Evolutionary conservation across 129 eudicot species (phyloP), one percentile per base, ranked within the genome.

Genomic region (Lonicera japonica): DNA sequence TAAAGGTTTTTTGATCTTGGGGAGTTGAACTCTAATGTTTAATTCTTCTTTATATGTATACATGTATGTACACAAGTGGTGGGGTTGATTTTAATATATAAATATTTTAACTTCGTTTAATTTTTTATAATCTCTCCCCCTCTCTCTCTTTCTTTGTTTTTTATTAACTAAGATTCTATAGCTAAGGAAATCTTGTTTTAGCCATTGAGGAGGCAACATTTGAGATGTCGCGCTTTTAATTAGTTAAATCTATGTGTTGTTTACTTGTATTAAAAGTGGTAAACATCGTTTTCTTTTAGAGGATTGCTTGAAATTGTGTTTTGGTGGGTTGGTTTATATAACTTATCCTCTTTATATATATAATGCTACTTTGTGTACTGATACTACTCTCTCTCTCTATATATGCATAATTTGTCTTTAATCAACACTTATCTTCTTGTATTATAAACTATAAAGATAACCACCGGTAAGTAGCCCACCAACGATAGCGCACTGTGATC

Each of bases 301-400:
- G 36, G 36, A 6, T 19, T 64, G 51, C 50, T 29, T 29, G 64
- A 70, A 64, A 51, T 57, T 60, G 55, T 46, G 66, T 69, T 13
- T 40, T 58, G 67, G 68, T 70, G 75, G 64, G 41, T 70, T 64
- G 63, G 41, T 70, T 64, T 40, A 2, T 29, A 29, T 29, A 29
- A 29, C 4, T 29, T 29, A 69, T 75, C 69, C 18, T 55, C 60
- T 75, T 12, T 29, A 29, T 11, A 8, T 57, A 63, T 52, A 29
- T 43, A 43, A 43, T 43, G 13, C 50, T 43, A 29, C n/a, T n/a
- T n/a, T n/a, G n/a, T n/a, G n/a, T n/a, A n/a, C 60, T 61, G 24
- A 60, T 66, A 69, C 68, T 63, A 36, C 39, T 15, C 46, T 48
- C 51, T 54, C 16, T 52, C 51, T 70, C 25, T 15, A 7, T 48